Evolutionary conservation across 1,284 basidiomycete genomes (phyloP).

Genomic region (Marasmius fiardii): DNA sequence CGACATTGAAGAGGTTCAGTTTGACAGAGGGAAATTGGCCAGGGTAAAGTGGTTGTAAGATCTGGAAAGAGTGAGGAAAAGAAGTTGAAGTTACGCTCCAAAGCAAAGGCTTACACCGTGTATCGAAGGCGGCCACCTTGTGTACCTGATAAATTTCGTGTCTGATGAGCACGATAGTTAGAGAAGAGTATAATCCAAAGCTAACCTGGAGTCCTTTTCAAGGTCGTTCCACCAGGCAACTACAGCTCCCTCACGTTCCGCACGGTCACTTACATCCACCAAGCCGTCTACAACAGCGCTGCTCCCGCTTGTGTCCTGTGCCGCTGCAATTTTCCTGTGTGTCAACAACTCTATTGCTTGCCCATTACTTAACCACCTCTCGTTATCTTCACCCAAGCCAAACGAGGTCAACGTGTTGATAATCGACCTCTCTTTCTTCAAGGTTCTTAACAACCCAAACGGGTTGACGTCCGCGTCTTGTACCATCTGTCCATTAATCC

Average conservation of each 20-base stretch:
- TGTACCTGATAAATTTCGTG: constrained; percentile 38
- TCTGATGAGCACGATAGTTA: not conserved
- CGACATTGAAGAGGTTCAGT: constrained; percentile 78
- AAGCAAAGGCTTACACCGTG: constrained; percentile 37
- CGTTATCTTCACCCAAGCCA: constrained; percentile 42
- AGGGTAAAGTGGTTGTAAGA: constrained; percentile 69
- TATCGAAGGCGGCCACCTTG: constrained; percentile 48
- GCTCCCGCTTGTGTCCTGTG: constrained; percentile 34
- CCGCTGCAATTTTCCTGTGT: constrained; percentile 50
- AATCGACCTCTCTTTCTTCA: constrained; percentile 74
- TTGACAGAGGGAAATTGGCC: constrained; percentile 74
- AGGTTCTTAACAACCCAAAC: constrained; percentile 63
- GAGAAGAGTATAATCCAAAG: constrained; percentile 5
- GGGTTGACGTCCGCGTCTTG: constrained; percentile 66
- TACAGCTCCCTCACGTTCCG: constrained; percentile 64
- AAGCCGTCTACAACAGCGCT: constrained; percentile 66
- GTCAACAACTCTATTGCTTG: constrained; percentile 75
- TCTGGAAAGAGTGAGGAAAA: constrained; percentile 34
- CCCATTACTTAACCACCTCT: constrained; percentile 23
- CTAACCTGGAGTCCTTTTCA: constrained; percentile 74
- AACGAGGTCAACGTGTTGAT: constrained; percentile 59
- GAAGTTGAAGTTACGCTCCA: constrained; percentile 5
- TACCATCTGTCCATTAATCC: constrained; percentile 77
- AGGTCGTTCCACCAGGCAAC: constrained; percentile 91
- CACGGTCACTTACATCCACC: constrained; percentile 86